Conservation (phyloP, 805 yeast genomes). For the Candida gorgasii region DNA sequence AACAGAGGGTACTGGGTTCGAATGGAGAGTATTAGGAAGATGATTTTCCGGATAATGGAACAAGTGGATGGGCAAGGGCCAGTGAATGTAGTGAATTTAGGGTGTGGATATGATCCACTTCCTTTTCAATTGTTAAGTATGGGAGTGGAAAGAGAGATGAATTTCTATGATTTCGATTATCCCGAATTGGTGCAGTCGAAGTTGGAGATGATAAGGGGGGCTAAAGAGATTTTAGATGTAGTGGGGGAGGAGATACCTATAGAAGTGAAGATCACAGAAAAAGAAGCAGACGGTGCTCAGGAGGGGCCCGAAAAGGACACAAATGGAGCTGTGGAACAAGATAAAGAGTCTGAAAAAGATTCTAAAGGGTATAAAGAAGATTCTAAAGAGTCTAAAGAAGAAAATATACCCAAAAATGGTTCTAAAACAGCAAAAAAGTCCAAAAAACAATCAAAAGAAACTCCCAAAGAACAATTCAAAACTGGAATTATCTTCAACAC, state of each 20-base stretch:
- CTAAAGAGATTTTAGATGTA: conserved; percentile 47
- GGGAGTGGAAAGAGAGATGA: conserved; percentile 18
- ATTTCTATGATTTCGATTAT: conserved; percentile 73
- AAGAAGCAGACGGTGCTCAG: too few species aligned
- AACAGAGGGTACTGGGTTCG: conserved; percentile 84
- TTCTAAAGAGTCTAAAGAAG: too few species aligned
- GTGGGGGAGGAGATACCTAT: too few species aligned
- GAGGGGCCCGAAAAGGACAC: too few species aligned
- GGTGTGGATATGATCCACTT: conserved; percentile 68
- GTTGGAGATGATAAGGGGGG: conserved; percentile 48
- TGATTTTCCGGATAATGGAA: conserved; percentile 49
- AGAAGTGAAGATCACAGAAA: too few species aligned
- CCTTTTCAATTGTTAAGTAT: conserved; percentile 45
- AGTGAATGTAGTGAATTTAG: conserved; percentile 58
- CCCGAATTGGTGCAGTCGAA: conserved; percentile 65
- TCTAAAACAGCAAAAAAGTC: too few species aligned
- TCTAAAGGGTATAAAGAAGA: too few species aligned
- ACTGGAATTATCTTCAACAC: conserved; percentile 28
- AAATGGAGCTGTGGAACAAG: too few species aligned
- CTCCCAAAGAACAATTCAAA: background rate
- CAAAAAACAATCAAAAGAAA: conserved; percentile 10
- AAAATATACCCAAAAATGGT: too few species aligned
- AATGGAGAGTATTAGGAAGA: conserved; percentile 63
- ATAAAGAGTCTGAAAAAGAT: too few species aligned
- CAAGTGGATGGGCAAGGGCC: conserved; percentile 11